Conservation (phyloP, 1,139 yeast species). For the Candida glucosophila region DNA sequence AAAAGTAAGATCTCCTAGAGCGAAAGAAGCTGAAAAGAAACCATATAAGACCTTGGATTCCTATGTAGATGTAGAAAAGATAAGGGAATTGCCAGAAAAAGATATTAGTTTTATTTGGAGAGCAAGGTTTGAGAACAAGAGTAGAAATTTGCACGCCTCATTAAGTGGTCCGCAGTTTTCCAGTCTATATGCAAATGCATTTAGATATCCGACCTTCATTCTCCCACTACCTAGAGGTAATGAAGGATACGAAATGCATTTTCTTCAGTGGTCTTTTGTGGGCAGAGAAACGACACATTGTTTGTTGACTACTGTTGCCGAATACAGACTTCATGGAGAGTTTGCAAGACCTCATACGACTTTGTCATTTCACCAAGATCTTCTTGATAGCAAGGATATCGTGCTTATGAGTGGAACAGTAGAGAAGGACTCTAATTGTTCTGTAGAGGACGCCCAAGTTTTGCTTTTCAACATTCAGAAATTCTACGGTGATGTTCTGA, state of each 20-base stretch:
- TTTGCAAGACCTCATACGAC: constrained; percentile 95
- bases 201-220: constrained; percentile 66
- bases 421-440: constrained; percentile 59
- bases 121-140: constrained; percentile 65
- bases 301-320: constrained; percentile 85
- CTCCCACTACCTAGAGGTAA: constrained; percentile 60
- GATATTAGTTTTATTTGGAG: constrained; percentile 86
- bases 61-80: constrained; percentile 62
- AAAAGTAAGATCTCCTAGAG: constrained; percentile 50
- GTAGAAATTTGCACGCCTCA: constrained; percentile 56
- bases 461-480: constrained; percentile 76
- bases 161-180: constrained; percentile 50
- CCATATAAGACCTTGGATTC: constrained; percentile 70
- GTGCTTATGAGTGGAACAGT: constrained; percentile 85
- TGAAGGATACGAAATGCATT: constrained; percentile 74
- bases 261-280: constrained; percentile 88
- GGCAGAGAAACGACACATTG: constrained; percentile 84
- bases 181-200: constrained; percentile 57
- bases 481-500: constrained; percentile 70
- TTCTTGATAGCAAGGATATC: constrained; percentile 50
- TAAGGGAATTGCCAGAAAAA: constrained; percentile 43
- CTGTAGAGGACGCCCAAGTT: constrained; percentile 69
- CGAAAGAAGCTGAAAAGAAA: constrained; percentile 31
- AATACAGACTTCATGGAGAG: constrained; percentile 83
- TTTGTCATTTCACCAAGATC: constrained; percentile 76